These are phyloP conservation scores for Aspergillus sp. DNA, from an alignment of 2,329 filamentous ascomycete genomes.

Conservation along the genomic window DNA sequence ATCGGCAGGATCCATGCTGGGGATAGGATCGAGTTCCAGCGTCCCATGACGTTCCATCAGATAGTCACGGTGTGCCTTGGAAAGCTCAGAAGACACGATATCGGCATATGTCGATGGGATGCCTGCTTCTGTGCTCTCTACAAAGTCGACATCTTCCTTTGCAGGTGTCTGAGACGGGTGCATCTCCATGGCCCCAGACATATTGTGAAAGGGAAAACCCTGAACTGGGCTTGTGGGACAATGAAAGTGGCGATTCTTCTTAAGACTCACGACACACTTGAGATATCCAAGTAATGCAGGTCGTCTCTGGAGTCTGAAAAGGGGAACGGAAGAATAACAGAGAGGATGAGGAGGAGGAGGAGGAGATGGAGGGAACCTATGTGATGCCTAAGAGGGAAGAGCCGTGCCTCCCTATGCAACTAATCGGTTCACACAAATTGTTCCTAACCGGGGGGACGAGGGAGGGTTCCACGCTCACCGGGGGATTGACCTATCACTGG, in stretches of 20 bases:
- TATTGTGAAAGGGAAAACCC: conserved; percentile 9
- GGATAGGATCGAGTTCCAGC: conserved; percentile 56
- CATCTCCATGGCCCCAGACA: conserved; percentile 31
- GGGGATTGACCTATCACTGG: conserved; percentile 2
- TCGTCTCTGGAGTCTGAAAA: not conserved
- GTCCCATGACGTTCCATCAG: conserved; percentile 57
- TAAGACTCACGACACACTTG: not conserved
- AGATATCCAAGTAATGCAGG: not conserved
- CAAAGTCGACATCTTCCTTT: conserved; percentile 31
- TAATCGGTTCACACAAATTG: not conserved
- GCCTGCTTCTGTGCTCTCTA: conserved; percentile 33
- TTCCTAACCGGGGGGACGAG: not conserved
- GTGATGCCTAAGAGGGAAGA: conserved; percentile 1
- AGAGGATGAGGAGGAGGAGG: not conserved
- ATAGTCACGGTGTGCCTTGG: conserved; percentile 47
- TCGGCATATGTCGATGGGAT: conserved; percentile 28
- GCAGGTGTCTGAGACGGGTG: conserved; percentile 20
- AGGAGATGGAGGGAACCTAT: not conserved
- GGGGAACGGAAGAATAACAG: not conserved
- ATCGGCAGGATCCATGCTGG: conserved; percentile 53
- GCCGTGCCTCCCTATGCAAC: not conserved
- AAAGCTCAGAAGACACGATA: conserved; percentile 29
- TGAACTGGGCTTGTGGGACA: not conserved
- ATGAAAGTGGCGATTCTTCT: not conserved
- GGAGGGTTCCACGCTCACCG: conserved; percentile 2